Conservation (phyloP, 768 basidiomycete species). For the Chiua virens region DNA sequence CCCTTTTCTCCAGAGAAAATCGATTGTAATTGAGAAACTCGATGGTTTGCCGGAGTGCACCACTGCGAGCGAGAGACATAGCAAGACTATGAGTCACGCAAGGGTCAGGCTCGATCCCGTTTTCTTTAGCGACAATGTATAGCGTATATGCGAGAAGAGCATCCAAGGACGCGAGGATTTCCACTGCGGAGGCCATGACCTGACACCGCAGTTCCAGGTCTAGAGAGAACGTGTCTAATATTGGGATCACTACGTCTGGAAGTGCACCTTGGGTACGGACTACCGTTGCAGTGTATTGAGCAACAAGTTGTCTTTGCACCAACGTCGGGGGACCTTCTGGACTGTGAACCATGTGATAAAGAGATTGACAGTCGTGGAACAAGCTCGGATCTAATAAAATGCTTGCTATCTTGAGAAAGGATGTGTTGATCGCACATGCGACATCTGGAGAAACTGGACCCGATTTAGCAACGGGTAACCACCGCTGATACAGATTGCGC, state of each 20-base stretch:
- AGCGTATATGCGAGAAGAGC: slow-evolving; percentile 32
- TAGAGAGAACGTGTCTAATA: slow-evolving; percentile 26
- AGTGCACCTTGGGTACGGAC: slow-evolving; percentile 26
- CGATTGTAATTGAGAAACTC: slow-evolving; percentile 34
- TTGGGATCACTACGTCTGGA: slow-evolving; percentile 32
- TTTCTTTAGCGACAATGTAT: slow-evolving; percentile 31
- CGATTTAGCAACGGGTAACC: slow-evolving; percentile 30
- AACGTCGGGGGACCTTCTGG: not conserved
- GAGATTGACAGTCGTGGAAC: slow-evolving; percentile 36
- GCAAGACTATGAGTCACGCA: slow-evolving; percentile 32
- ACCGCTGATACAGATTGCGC: slow-evolving; percentile 42
- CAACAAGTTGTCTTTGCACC: slow-evolving; percentile 9
- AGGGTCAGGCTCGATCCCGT: slow-evolving; percentile 23
- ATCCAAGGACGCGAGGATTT: slow-evolving; percentile 28
- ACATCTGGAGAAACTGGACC: slow-evolving; percentile 34
- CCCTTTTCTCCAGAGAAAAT: slow-evolving; percentile 33
- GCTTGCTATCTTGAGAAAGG: slow-evolving; percentile 48
- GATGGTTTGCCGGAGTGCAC: slow-evolving; percentile 27
- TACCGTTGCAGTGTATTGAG: slow-evolving; percentile 28
- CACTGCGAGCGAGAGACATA: slow-evolving; percentile 28
- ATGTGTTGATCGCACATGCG: slow-evolving; percentile 32
- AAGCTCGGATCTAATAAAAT: slow-evolving; percentile 38
- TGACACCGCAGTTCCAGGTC: slow-evolving; percentile 25
- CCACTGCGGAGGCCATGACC: slow-evolving; percentile 24
- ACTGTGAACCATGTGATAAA: slow-evolving; percentile 30